Conservation (phyloP, 1,284 basidiomycete genomes). For the Apiotrichum laibachii region DNA sequence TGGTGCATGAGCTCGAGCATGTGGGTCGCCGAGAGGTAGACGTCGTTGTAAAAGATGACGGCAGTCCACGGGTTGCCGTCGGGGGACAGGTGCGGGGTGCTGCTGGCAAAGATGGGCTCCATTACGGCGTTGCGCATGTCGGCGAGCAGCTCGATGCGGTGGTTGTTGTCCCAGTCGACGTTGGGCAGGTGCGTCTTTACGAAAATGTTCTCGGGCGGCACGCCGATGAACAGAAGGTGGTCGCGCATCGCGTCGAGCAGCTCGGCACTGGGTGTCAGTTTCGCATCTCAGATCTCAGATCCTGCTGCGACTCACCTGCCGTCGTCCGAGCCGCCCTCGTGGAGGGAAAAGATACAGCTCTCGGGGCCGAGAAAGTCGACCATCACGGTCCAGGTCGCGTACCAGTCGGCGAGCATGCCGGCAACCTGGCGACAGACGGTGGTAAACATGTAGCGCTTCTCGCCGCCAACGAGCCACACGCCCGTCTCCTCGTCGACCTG, state of each 20-base stretch:
- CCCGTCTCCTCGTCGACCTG: slow-evolving; percentile 30
- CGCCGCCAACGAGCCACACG: slow-evolving; percentile 27
- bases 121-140: slow-evolving; percentile 52
- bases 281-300: no score
- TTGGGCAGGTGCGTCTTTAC: slow-evolving; percentile 36
- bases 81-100: slow-evolving; percentile 33
- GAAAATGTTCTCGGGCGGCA: slow-evolving; percentile 45
- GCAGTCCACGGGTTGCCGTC: slow-evolving; percentile 45
- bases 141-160: slow-evolving; percentile 51
- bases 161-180: slow-evolving; percentile 41
- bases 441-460: slow-evolving; percentile 38
- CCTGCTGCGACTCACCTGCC: slow-evolving; percentile 15
- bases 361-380: slow-evolving; percentile 47
- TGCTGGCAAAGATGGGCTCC: slow-evolving; percentile 44
- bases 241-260: slow-evolving; percentile 40
- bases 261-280: slow-evolving; percentile 8
- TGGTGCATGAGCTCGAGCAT: slow-evolving; percentile 53
- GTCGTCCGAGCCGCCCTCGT: slow-evolving; percentile 44
- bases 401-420: slow-evolving; percentile 49
- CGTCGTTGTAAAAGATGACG: slow-evolving; percentile 54
- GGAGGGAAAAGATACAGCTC: slow-evolving; percentile 37
- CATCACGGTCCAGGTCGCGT: slow-evolving; percentile 46
- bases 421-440: slow-evolving; percentile 46
- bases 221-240: slow-evolving; percentile 44
- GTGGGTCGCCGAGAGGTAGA: slow-evolving; percentile 50